A percentile compares a stretch with the other conserved stretches of the same genome.
These are phyloP conservation scores for Globisporangium irregulare DNA, from an alignment of 352 stramenopile species.

Conservation along the genomic window DNA sequence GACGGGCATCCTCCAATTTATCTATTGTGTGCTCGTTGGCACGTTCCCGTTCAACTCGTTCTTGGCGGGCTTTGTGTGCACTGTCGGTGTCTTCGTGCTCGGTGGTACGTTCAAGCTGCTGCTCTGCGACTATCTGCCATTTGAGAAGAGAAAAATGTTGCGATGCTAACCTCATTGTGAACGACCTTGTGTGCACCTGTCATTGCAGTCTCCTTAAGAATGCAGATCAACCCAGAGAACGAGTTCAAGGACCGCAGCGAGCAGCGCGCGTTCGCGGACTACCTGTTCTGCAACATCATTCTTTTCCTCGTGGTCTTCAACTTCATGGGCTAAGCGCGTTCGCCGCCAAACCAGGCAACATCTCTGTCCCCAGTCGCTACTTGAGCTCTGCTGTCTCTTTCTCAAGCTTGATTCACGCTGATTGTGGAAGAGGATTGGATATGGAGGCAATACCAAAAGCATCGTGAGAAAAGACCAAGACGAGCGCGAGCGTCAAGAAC, in stretches of 20 bases:
- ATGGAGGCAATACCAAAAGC: neutral
- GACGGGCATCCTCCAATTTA: slow-evolving; percentile 88
- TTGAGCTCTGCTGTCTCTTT: neutral
- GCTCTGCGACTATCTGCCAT: neutral
- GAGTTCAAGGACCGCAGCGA: slow-evolving; percentile 79
- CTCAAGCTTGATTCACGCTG: neutral
- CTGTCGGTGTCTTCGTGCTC: slow-evolving; percentile 88
- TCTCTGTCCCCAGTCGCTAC: neutral
- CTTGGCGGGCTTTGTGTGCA: slow-evolving; percentile 88
- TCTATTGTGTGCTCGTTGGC: slow-evolving; percentile 89
- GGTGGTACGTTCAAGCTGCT: slow-evolving; percentile 44
- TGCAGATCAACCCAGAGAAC: slow-evolving; percentile 90
- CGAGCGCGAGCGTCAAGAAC: neutral
- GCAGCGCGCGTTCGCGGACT: slow-evolving; percentile 88
- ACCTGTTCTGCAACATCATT: slow-evolving; percentile 92
- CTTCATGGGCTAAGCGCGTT: slow-evolving; percentile 85
- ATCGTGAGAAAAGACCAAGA: neutral
- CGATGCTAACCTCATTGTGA: neutral
- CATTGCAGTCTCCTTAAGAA: slow-evolving; percentile 76
- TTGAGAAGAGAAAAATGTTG: neutral
- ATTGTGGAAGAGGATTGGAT: neutral
- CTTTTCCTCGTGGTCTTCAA: slow-evolving; percentile 93
- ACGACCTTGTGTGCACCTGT: neutral
- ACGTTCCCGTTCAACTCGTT: slow-evolving; percentile 94
- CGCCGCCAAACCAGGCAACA: neutral